phyloP scores from a whole-genome alignment of 768 basidiomycete species.

The Russula dissimulans region DNA sequence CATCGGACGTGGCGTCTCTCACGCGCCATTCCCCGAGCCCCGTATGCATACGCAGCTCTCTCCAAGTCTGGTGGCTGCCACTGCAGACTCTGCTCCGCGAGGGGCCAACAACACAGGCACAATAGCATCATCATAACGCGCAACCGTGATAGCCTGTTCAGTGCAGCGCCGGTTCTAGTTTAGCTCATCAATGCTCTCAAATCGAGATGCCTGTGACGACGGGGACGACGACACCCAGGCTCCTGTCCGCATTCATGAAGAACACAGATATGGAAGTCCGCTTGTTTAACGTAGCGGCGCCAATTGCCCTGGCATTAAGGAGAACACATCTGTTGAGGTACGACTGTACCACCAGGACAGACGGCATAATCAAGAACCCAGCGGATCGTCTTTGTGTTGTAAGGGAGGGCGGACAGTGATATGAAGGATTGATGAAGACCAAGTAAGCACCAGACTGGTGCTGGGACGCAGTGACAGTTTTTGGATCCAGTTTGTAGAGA shows the following conservation, averaged over 20 bases:
- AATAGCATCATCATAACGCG: neutral
- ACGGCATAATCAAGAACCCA: slow-evolving; percentile 11
- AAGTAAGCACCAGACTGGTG: neutral
- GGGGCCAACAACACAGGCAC: neutral
- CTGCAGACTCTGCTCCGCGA: neutral
- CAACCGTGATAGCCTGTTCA: neutral
- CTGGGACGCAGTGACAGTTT: neutral
- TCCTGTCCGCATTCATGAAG: slow-evolving; percentile 3
- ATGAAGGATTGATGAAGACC: neutral
- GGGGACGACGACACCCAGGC: slow-evolving; percentile 1
- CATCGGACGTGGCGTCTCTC: slow-evolving; percentile 13
- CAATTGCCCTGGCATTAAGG: slow-evolving; percentile 11
- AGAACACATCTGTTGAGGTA: slow-evolving; percentile 13
- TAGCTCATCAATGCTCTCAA: neutral
- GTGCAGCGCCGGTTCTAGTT: too few relatives aligned
- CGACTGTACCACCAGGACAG: slow-evolving; percentile 2
- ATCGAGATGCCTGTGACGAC: neutral
- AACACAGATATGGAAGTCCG: slow-evolving; percentile 2
- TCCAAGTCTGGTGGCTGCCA: neutral
- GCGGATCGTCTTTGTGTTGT: neutral
- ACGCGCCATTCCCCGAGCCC: too few relatives aligned
- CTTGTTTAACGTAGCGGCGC: slow-evolving; percentile 13
- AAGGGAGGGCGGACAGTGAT: neutral
- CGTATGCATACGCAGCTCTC: neutral
- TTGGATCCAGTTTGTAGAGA: neutral